Base-by-base conservation (phyloP, 257 asterid genomes). In the Capsicum chinense region DNA sequence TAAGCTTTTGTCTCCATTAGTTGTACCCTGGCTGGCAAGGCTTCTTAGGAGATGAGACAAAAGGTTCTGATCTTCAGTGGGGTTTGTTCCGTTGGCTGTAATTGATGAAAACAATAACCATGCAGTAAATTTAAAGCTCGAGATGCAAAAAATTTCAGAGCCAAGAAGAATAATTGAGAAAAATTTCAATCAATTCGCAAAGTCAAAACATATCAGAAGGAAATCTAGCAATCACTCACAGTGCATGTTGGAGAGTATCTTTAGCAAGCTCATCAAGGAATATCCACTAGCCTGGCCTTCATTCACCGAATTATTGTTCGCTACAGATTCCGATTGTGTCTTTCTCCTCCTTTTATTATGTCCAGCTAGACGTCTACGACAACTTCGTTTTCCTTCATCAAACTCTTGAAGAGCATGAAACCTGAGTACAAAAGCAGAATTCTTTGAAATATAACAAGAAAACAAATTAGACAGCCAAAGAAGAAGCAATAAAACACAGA, bases 321-420 rank as follows among this genome's bases (percentile, higher is more conserved):
- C 83, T 64, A 74, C 85, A 85, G 86, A 86, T 44, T 90, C 93
- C 37, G 93, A 81, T 84, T 91, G 95, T 70, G 95, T 89, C 88
- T 93, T 93, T 84, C 97, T 92, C 87, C 98, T 91, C 93, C 97
- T 90, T 83, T 93, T 92, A 85, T 93, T 94, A 85, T 93, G 98
- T 80, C 96, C 95, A 6, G 97, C 97, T 87, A 94, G 84, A 33
- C 97, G 96, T 52, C 97, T 87, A 8, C 95, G 93, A 47, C 98
- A 94, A 87, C 98, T 93, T 87, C 97, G 86, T 80, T 92, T 94
- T 60, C 96, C 98, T 86, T 94, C 95, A 82, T 94, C 98, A 73
- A 94, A 94, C 92, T 94, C 98, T 85, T 89, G 95, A 80, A 94
- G 97, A 10, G 91, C 90, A 86, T 94, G 98, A 88, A 94, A 94